Evolutionary conservation across 805 yeast genomes (phyloP), one percentile per base, ranked within the genome.

Genomic region (Wickerhamomyces subpelliculosus): DNA sequence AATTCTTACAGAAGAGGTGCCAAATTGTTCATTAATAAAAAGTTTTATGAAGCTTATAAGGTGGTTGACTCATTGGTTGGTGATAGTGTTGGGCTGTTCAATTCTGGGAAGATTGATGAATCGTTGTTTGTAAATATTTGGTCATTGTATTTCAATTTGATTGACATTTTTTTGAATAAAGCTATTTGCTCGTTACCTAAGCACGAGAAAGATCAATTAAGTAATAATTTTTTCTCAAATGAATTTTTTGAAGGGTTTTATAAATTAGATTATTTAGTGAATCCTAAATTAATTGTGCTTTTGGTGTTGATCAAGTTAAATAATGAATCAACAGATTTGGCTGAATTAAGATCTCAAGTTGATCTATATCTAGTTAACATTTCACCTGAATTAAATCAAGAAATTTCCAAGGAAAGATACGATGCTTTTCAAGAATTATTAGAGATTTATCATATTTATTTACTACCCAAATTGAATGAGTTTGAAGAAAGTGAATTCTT

Each of bases 61-160:
- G 34, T 41, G 1, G 18, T 37, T 2, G 23, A 34, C 8, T 31
- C 29, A 9, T 22, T 51, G 17, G 39, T 46, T 0, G 39, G 42
- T 8, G 34, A 41, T 2, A 38, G 45, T 3, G 24, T 45, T 12
- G 19, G 14, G 0, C 35, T 48, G 12, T 44, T 36, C 10, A 41
- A 46, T 5, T 38, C 37, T 11, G 39, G 36, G 4, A 26, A 32
- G 30, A 43, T 53, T 19, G 47, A 43, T 8, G 36, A 40, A 6
- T 39, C 36, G 11, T 14, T 47, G 3, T 46, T 50, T 11, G 30
- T 43, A 7, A 52, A 43, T 27, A 26, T 48, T 10, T 55, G 59
- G 59, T 37, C 51, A 5, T 35, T 55, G 12, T 53, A 53, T 32
- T 45, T 55, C 40, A 53, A 52, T 30, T 32, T 55, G 21, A 40